Evolutionary conservation across 164 flowering plant species (phyloP).

Genomic region (Saururus chinensis): DNA sequence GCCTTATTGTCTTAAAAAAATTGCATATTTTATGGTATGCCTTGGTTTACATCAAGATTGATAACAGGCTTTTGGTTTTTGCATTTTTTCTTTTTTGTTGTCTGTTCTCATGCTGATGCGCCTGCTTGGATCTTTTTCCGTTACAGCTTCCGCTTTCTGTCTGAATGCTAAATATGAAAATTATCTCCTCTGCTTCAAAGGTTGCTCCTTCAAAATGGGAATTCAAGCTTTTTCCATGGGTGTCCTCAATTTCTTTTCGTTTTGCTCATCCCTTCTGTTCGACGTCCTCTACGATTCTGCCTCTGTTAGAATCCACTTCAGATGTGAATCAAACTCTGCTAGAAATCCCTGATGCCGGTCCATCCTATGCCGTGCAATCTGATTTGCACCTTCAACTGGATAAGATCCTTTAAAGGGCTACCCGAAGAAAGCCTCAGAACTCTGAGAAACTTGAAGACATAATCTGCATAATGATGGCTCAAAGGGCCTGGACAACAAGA

Average conservation of each 20-base stretch:
- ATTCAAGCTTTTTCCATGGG: neutral
- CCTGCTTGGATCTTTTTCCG: neutral
- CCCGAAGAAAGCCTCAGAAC: slow-evolving; percentile 36
- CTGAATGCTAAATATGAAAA: neutral
- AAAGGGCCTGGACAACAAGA: slow-evolving; percentile 78
- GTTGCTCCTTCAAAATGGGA: neutral
- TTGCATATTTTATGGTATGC: too few species aligned
- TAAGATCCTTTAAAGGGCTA: neutral
- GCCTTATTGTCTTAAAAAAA: too few species aligned
- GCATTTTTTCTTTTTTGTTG: too few species aligned
- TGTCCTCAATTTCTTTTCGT: neutral
- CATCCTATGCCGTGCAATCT: neutral
- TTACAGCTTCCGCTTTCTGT: neutral
- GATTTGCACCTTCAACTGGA: neutral
- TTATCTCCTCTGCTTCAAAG: neutral
- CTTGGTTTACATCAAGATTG: too few species aligned
- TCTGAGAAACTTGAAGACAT: slow-evolving; percentile 53
- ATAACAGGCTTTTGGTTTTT: too few species aligned
- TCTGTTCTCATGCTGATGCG: neutral
- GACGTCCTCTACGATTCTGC: neutral
- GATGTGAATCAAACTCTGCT: neutral
- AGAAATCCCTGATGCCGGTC: neutral
- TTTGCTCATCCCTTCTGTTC: neutral
- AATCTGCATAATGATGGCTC: slow-evolving; percentile 78
- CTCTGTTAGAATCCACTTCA: neutral